Percentiles rank a stretch among this genome's conserved stretches.
phyloP scores from a whole-genome alignment of 2,329 filamentous ascomycete species.

The Nannizziopsis barbatae region DNA sequence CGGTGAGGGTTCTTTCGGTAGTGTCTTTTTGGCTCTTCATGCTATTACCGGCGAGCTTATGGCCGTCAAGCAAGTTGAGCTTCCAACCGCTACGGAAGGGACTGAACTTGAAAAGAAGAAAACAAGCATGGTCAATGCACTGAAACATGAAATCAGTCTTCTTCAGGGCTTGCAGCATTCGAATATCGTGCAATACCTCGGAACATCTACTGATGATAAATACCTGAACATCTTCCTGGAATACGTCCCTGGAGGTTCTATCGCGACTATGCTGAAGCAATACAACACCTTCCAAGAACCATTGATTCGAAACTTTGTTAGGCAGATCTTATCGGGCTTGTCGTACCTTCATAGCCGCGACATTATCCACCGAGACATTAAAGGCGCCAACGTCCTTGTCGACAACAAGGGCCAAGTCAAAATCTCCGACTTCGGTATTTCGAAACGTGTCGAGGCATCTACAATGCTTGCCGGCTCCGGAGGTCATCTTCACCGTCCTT shows the following conservation, averaged over 20 bases:
- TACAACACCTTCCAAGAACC: conserved; percentile 92
- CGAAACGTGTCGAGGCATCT: conserved; percentile 89
- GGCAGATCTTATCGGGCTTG: conserved; percentile 84
- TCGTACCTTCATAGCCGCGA: conserved; percentile 88
- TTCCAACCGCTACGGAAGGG: conserved; percentile 68
- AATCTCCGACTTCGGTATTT: conserved; percentile 98
- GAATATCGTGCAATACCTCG: conserved; percentile 97
- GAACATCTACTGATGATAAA: conserved; percentile 80
- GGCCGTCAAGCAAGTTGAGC: conserved; percentile 95
- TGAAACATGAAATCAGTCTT: conserved; percentile 92
- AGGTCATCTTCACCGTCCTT: conserved; percentile 47
- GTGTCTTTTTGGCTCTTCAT: conserved; percentile 87
- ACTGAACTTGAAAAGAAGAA: conserved; percentile 76
- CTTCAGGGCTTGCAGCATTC: conserved; percentile 87
- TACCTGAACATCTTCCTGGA: conserved; percentile 99
- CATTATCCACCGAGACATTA: conserved; percentile 98
- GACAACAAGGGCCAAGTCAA: conserved; percentile 99
- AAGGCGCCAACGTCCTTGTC: conserved; percentile 95
- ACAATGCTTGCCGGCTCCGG: conserved; percentile 54
- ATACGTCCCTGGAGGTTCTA: conserved; percentile 93
- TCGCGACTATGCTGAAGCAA: conserved; percentile 96
- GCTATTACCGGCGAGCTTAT: conserved; percentile 94
- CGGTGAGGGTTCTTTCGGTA: conserved; percentile 91
- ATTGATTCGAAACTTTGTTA: conserved; percentile 88
- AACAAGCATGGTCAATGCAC: conserved; percentile 93